Conservation (phyloP, 1,139 yeast species). For the Sugiyamaella castrensis region DNA sequence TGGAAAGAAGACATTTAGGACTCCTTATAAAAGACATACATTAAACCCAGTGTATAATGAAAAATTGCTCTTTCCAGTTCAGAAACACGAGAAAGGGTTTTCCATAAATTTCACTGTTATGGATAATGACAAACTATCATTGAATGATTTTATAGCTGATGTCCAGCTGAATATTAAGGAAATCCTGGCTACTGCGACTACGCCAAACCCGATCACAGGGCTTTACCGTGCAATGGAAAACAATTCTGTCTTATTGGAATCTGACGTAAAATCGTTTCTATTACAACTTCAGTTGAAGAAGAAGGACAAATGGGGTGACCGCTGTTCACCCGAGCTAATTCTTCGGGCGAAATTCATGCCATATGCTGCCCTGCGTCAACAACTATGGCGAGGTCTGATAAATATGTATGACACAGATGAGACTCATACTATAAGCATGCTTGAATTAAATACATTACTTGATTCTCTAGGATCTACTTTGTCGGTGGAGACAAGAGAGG, state of each 20-base stretch:
- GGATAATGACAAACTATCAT: conserved; percentile 81
- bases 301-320: conserved; percentile 36
- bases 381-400: conserved; percentile 67
- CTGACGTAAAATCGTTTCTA: conserved; percentile 28
- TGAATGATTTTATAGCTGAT: conserved; percentile 77
- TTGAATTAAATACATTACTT: conserved; percentile 56
- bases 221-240: conserved; percentile 27
- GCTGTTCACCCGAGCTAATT: conserved; percentile 53
- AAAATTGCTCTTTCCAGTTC: conserved; percentile 72
- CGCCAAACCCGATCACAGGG: conserved; percentile 32
- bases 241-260: conserved; percentile 11
- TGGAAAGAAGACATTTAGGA: conserved; percentile 83
- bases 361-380: conserved; percentile 59
- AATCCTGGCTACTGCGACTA: conserved; percentile 41
- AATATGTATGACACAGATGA: conserved; percentile 51
- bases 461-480: conserved; percentile 62
- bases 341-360: conserved; percentile 67
- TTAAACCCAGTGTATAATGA: conserved; percentile 82
- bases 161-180: conserved; percentile 54
- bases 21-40: conserved; percentile 82
- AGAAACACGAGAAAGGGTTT: conserved; percentile 60
- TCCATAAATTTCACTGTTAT: conserved; percentile 68
- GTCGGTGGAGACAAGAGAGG: conserved; percentile 46
- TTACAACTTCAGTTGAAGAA: conserved; percentile 40
- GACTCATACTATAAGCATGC: conserved; percentile 46